Conservation (phyloP, 2,329 filamentous ascomycete genomes). For the Fusarium sp. region DNA sequence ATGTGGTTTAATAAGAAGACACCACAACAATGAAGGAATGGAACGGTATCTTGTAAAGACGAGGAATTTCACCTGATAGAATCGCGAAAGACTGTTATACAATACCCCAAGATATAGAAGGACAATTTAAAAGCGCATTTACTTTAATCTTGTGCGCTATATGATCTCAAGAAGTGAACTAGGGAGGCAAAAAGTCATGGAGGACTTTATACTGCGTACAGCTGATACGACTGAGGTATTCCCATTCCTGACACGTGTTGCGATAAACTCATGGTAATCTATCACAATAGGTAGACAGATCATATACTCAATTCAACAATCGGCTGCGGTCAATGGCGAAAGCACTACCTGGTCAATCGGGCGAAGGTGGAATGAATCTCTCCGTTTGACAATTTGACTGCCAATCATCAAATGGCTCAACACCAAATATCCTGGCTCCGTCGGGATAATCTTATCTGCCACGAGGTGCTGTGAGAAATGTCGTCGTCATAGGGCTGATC, state of each 20-base stretch:
- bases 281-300: neutral
- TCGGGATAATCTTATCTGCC: too few relatives aligned
- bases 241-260: neutral
- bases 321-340: too few relatives aligned
- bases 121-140: neutral
- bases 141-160: neutral
- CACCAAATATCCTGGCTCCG: too few relatives aligned
- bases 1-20: slow-evolving; percentile 14
- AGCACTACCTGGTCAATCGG: too few relatives aligned
- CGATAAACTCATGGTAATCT: neutral
- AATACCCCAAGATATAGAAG: neutral
- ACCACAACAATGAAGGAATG: neutral
- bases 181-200: neutral
- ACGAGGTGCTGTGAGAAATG: neutral
- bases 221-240: too few relatives aligned
- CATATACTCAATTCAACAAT: too few relatives aligned
- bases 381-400: too few relatives aligned
- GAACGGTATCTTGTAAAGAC: neutral
- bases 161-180: neutral
- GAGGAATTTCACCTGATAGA: neutral
- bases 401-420: too few relatives aligned
- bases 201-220: too few relatives aligned
- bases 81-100: neutral
- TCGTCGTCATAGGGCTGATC: slow-evolving; percentile 22
- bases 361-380: too few relatives aligned